A percentile compares a stretch with the other conserved stretches of the same genome.
These are phyloP conservation scores for Tagetes erecta DNA, from an alignment of 129 eudicot genomes.

Conservation along the genomic window DNA sequence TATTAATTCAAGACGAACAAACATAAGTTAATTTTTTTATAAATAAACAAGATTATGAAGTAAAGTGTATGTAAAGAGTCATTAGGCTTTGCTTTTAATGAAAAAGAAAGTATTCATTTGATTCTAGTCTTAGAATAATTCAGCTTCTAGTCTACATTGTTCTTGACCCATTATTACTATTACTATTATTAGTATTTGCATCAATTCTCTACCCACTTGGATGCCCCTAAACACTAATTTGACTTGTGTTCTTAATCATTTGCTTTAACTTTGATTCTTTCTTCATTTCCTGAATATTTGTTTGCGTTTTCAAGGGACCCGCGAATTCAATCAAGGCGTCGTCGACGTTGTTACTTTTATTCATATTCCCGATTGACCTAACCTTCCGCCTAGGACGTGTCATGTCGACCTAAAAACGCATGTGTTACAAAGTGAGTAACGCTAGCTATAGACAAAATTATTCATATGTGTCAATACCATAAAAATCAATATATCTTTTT, in stretches of 20 bases:
- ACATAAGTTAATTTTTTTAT: neutral
- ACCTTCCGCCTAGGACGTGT: neutral
- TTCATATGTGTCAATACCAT: neutral
- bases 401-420: neutral
- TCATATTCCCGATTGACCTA: constrained; percentile 17
- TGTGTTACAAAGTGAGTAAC: neutral
- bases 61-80: constrained; percentile 31
- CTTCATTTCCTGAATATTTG: constrained; percentile 25
- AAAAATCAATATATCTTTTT: neutral
- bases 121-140: constrained; percentile 29
- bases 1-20: neutral
- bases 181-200: constrained; percentile 31
- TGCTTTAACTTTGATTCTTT: constrained; percentile 3
- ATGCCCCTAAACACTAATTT: constrained; percentile 32
- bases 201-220: constrained; percentile 33
- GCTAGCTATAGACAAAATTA: too few relatives aligned
- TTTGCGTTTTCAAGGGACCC: constrained; percentile 28
- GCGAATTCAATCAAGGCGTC: constrained; percentile 15
- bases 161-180: constrained; percentile 29
- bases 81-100: constrained; percentile 24
- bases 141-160: constrained; percentile 29
- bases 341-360: constrained; percentile 15
- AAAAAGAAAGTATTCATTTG: constrained; percentile 23
- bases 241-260: constrained; percentile 33
- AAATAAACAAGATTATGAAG: neutral